These are phyloP conservation scores for Mycena epipterygia DNA, from an alignment of 768 basidiomycete genomes.

Conservation along the genomic window DNA sequence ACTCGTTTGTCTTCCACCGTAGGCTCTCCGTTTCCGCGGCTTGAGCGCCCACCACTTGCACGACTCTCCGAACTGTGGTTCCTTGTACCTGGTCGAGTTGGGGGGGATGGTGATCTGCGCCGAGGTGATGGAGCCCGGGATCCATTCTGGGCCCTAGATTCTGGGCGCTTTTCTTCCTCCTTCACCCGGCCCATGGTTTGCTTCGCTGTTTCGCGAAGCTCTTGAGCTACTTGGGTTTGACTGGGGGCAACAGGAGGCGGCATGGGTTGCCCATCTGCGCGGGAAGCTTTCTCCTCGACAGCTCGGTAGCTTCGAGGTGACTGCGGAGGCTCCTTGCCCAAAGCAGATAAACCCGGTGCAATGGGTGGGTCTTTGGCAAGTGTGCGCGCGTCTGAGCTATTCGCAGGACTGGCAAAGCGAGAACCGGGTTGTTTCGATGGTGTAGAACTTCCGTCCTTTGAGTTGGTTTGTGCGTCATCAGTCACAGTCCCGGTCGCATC, in stretches of 20 bases:
- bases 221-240: conserved; percentile 83
- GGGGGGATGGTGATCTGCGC: conserved; percentile 75
- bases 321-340: conserved; percentile 49
- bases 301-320: conserved; percentile 55
- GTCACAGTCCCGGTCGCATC: conserved; percentile 38
- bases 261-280: conserved; percentile 67
- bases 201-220: conserved; percentile 84
- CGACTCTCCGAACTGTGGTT: conserved; percentile 82
- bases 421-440: conserved; percentile 36
- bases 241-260: conserved; percentile 85
- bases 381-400: conserved; percentile 36
- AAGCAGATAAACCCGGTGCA: conserved; percentile 19
- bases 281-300: conserved; percentile 55
- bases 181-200: conserved; percentile 67
- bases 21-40: conserved; percentile 60
- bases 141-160: conserved; percentile 62
- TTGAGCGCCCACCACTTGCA: conserved; percentile 74
- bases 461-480: conserved; percentile 39
- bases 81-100: conserved; percentile 75
- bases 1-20: conserved; percentile 65
- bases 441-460: conserved; percentile 40
- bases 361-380: conserved; percentile 25
- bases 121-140: conserved; percentile 71
- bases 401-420: conserved; percentile 46
- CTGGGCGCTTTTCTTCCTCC: conserved; percentile 56